phyloP scores from a whole-genome alignment of 345 rosid genomes.

The Sonneratia caseolaris region DNA sequence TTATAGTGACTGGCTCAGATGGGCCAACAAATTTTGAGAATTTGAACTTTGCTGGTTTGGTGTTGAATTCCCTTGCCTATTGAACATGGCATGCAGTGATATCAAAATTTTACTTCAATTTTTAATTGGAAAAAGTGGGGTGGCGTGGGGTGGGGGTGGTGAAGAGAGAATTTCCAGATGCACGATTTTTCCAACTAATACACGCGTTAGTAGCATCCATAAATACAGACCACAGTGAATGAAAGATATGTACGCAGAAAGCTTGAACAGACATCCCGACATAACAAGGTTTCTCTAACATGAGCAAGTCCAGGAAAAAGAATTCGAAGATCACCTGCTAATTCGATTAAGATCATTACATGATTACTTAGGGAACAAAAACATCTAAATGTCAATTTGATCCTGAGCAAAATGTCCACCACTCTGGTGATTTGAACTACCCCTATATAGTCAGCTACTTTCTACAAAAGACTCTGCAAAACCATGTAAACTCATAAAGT shows the following conservation, averaged over 20 bases:
- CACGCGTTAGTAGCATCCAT: not conserved
- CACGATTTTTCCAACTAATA: not conserved
- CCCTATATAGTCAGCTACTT: not conserved
- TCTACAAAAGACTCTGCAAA: not conserved
- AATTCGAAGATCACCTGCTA: not conserved
- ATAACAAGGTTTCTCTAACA: not conserved
- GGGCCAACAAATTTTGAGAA: not conserved
- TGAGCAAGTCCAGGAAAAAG: not conserved
- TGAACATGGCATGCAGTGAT: not conserved
- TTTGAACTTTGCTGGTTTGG: not conserved
- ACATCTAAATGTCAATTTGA: not conserved
- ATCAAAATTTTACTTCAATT: not conserved
- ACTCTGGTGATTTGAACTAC: not conserved
- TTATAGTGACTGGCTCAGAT: not conserved
- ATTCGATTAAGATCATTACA: not conserved
- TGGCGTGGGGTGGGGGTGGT: no score
- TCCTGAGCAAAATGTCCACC: not conserved
- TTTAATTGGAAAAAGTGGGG: not conserved
- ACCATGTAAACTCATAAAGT: not conserved
- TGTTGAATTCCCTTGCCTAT: not conserved
- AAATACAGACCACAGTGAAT: not conserved
- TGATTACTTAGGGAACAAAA: not conserved
- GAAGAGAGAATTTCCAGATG: not conserved
- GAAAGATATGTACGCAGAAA: not conserved
- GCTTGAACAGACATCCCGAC: not conserved